These are phyloP conservation scores for Wickerhamomyces xylosicus DNA, from an alignment of 805 yeast genomes.

Conservation along the genomic window DNA sequence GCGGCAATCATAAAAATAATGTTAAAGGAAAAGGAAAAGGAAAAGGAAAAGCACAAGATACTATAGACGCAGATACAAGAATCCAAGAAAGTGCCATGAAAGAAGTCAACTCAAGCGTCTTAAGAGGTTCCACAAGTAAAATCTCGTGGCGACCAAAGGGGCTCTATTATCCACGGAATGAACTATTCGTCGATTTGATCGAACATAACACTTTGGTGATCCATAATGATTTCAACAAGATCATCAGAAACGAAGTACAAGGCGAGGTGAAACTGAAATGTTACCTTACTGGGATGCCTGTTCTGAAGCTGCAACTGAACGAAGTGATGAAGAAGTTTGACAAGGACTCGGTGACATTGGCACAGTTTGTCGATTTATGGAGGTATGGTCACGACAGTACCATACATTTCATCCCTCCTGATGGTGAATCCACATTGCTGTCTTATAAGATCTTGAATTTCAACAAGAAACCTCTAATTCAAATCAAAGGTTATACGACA, in stretches of 20 bases:
- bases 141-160: conserved; percentile 93
- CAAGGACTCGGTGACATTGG: conserved; percentile 49
- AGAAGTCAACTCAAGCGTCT: conserved; percentile 53
- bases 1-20: neutral
- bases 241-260: conserved; percentile 54
- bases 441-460: conserved; percentile 28
- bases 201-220: conserved; percentile 66
- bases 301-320: conserved; percentile 65
- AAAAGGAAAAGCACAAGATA: conserved; percentile 2
- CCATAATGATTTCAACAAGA: conserved; percentile 40
- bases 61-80: conserved; percentile 4
- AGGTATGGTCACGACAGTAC: conserved; percentile 38
- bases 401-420: conserved; percentile 82
- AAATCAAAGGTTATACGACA: conserved; percentile 7
- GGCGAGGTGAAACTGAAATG: conserved; percentile 71
- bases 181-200: conserved; percentile 77
- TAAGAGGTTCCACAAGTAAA: conserved; percentile 67
- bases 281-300: conserved; percentile 87
- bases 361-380: conserved; percentile 76
- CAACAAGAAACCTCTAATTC: conserved; percentile 16
- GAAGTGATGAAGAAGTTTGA: conserved; percentile 27
- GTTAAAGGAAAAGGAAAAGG: conserved; percentile 21
- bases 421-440: conserved; percentile 65
- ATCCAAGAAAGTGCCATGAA: conserved; percentile 7
- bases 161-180: conserved; percentile 78